Conservation (phyloP, 306 rosid genomes). For the Canavalia gladiata region DNA sequence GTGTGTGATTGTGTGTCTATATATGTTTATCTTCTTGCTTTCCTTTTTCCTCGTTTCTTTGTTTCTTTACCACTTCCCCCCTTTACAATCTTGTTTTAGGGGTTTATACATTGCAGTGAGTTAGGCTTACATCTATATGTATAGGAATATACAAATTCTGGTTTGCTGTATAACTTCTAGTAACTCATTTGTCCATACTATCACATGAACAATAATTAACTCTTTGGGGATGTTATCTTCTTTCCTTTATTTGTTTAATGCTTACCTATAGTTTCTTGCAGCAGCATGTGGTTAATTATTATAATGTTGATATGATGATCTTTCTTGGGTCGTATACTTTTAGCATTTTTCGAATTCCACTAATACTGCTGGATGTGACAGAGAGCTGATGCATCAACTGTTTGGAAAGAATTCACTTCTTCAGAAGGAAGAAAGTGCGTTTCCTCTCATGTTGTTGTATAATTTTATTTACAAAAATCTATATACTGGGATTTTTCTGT, state of each 20-base stretch:
- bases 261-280: slow-evolving; percentile 28
- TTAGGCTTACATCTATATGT: slow-evolving; percentile 31
- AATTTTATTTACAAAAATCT: slow-evolving; percentile 3
- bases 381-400: slow-evolving; percentile 99
- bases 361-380: slow-evolving; percentile 71
- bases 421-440: slow-evolving; percentile 95
- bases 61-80: background rate
- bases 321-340: slow-evolving; percentile 40
- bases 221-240: slow-evolving; percentile 35
- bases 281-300: slow-evolving; percentile 39
- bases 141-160: slow-evolving; percentile 12
- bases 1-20: background rate
- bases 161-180: slow-evolving; percentile 32
- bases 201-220: slow-evolving; percentile 6
- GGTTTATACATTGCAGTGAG: slow-evolving; percentile 25
- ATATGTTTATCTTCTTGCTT: slow-evolving; percentile 23
- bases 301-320: slow-evolving; percentile 36
- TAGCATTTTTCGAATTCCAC: slow-evolving; percentile 47
- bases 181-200: slow-evolving; percentile 36
- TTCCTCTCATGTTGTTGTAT: slow-evolving; percentile 22
- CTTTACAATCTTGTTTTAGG: slow-evolving; percentile 26
- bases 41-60: slow-evolving; percentile 36
- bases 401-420: slow-evolving; percentile 97
- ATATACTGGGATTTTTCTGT: background rate
- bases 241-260: slow-evolving; percentile 34